Conservation (phyloP, 169 alveolate species). For the Babesia bigemina region DNA sequence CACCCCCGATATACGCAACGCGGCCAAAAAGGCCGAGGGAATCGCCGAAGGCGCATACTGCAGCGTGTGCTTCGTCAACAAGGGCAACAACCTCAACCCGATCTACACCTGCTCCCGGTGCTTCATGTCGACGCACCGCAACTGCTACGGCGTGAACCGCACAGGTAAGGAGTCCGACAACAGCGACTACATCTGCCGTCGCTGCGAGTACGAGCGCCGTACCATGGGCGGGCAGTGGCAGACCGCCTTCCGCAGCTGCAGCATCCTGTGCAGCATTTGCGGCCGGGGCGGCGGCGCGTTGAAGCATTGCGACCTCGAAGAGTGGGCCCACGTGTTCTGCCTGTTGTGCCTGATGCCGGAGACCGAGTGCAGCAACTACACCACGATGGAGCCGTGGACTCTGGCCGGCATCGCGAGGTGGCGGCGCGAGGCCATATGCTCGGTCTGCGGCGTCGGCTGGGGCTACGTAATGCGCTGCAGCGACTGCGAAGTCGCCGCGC, state of each 20-base stretch:
- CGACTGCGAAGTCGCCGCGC: conserved; percentile 65
- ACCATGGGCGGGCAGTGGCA: conserved; percentile 77
- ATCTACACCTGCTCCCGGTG: conserved; percentile 75
- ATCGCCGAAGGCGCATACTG: conserved; percentile 53
- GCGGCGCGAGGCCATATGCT: conserved; percentile 37
- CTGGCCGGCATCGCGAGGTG: conserved; percentile 12
- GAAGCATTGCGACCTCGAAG: conserved; percentile 59
- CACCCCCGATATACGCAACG: conserved; percentile 7
- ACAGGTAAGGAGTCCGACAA: conserved; percentile 13
- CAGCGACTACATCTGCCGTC: conserved; percentile 73
- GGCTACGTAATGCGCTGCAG: conserved; percentile 51
- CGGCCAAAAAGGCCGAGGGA: conserved; percentile 42
- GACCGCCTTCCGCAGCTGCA: conserved; percentile 65
- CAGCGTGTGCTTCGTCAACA: conserved; percentile 68
- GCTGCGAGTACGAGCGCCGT: conserved; percentile 76
- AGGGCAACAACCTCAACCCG: conserved; percentile 66
- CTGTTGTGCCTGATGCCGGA: conserved; percentile 58
- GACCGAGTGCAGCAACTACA: conserved; percentile 32
- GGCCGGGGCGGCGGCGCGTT: conserved; percentile 79
- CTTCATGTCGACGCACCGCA: conserved; percentile 65
- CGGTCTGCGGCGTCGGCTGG: conserved; percentile 50
- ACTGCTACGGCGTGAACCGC: conserved; percentile 72
- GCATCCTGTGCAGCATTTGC: conserved; percentile 69
- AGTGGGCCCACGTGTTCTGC: conserved; percentile 68
- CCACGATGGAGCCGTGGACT: conserved; percentile 47